Base-by-base conservation (phyloP, 495 filamentous ascomycete species). In the Neurospora sp. region DNA sequence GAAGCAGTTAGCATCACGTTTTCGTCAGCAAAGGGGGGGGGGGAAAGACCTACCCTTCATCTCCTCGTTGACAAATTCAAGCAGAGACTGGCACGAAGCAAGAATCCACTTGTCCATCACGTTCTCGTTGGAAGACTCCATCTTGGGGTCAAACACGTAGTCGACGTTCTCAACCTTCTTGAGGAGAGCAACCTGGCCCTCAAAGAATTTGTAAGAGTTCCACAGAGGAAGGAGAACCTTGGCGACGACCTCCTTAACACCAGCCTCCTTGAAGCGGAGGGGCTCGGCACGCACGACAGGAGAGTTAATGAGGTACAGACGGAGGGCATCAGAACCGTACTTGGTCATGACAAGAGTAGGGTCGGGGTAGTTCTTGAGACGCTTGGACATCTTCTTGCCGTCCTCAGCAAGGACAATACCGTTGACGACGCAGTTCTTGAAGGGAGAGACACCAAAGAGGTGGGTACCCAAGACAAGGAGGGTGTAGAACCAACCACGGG, bases 341-440 rank as follows among this genome's bases (percentile, higher is more conserved):
- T 90, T 90, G 68, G 91, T 81, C 86, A 99, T 97, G 75, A 99
- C 88, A 22, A 94, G 79, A 41, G 82, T 83, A 12, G 96, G 96
- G 77, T 98, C 96, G 10, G 96, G 96, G 79, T 98, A 99, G 81
- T 99, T 99, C 85, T 98, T 96, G 46, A 97, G 85, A 48, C 96
- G 89, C 85, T 99, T 99, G 1, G 94, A 98, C 96, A 99, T 99
- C 85, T 99, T 99, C 85, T 97, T 98, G 70, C 96, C 96, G 77
- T 98, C 94, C 80, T 97, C 94, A 8, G 80, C 96, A 39, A 99
- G 86, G 1, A 99, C 96, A 71, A 99, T 96, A 12, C 96, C 96
- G 77, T 97, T 98, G 61, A 98, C 96, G 14, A 98, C 92, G 77
- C 94, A 97, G 80, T 98, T 98, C 83, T 95, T 91, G 87, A 97